Base-by-base conservation (phyloP, 805 yeast genomes). In the Suhomyces prunicola region DNA sequence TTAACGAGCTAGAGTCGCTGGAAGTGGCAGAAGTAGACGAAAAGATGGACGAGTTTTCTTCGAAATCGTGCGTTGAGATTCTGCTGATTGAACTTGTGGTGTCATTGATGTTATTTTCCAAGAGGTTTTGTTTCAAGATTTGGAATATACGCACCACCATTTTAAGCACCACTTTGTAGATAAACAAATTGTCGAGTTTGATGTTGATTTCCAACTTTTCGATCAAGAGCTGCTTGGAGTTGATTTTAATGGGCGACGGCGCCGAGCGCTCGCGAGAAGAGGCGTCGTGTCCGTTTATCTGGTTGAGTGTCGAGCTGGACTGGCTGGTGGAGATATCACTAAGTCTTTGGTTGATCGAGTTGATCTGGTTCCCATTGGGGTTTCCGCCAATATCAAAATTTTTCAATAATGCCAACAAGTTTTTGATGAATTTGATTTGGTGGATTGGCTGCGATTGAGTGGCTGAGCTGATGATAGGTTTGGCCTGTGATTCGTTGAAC, bases 121-220 rank as follows among this genome's bases (percentile, higher is more conserved):
- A 46, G 45, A 70, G 47, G 60, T 68, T 72, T n/a, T 55, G 54
- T 50, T 60, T 58, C 19, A 75, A 52, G 8, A 65, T 64, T 15
- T 56, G 56, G 44, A 65, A 67, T 27, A 74, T 62, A 50, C 59
- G 60, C 13, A 64, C 49, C 4, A 74, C 49, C 39, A 75, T 54
- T 55, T 67, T 61, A 27, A 74, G 57, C 46, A 71, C 60, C 46
- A 68, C 68, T 56, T 71, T 73, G 60, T 65, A 70, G 7, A 72
- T 71, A 56, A 75, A 76, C 42, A 75, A 57, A 19, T 62, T 67
- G 56, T 76, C 80, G 48, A 76, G 63, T 27, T 65, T 59, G 44
- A 75, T 74, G 52, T 74, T 76, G 46, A 75, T 72, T 54, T 76
- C 80, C 42, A 76, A 61, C 59, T 75, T 76, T 53, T 76, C 80